Percentiles rank a stretch among this genome's conserved stretches.
Evolutionary conservation across 83 land plant genomes (phyloP).

Genomic region (Isoetes engelmannii): DNA sequence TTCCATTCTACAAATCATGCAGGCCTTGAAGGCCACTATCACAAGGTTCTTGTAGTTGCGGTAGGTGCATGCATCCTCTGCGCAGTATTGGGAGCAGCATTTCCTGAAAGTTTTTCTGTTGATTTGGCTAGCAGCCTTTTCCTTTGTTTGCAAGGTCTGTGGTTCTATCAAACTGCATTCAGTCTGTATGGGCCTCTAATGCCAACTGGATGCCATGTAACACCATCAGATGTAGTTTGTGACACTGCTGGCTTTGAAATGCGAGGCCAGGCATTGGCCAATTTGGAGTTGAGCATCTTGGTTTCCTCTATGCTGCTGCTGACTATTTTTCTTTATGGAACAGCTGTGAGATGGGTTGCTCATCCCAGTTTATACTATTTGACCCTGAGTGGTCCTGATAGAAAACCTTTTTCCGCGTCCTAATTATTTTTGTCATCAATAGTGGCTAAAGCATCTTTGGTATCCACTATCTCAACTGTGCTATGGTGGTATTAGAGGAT

Average conservation of each 20-base stretch:
- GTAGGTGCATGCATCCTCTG: constrained; percentile 63
- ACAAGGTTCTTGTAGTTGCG: constrained; percentile 63
- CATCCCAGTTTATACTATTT: constrained; percentile 22
- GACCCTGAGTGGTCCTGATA: too few relatives aligned
- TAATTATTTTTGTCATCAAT: too few relatives aligned
- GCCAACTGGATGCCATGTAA: constrained; percentile 73
- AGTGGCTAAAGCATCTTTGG: too few relatives aligned
- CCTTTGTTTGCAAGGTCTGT: constrained; percentile 77
- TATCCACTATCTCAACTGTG: too few relatives aligned
- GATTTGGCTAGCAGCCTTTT: constrained; percentile 61
- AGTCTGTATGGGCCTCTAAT: constrained; percentile 85
- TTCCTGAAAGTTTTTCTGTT: constrained; percentile 59
- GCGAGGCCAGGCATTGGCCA: constrained; percentile 68
- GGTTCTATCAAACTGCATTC: constrained; percentile 92
- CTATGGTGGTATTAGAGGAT: too few relatives aligned
- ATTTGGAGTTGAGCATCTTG: constrained; percentile 58
- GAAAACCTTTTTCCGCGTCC: too few relatives aligned
- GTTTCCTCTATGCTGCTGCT: constrained; percentile 39
- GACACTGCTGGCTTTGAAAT: constrained; percentile 35
- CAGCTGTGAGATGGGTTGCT: constrained; percentile 23
- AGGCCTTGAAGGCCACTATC: constrained; percentile 91
- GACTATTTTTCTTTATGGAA: constrained; percentile 36
- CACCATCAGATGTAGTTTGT: constrained; percentile 41
- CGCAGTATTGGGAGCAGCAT: constrained; percentile 47
- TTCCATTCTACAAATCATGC: constrained; percentile 85